phyloP scores from a whole-genome alignment of 2,329 filamentous ascomycete genomes.

The Talaromyces albobiverticillius region DNA sequence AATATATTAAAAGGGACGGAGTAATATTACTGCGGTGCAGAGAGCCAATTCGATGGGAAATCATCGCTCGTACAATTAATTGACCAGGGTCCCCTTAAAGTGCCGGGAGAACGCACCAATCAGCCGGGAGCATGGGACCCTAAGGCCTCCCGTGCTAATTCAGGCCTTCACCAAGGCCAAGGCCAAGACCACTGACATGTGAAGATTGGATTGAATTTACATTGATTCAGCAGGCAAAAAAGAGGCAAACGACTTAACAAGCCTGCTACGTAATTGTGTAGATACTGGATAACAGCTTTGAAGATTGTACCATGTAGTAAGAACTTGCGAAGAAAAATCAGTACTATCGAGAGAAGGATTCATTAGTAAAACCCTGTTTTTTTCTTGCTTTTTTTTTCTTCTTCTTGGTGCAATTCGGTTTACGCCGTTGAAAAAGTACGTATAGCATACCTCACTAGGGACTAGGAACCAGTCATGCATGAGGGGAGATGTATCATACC shows the following conservation, averaged over 20 bases:
- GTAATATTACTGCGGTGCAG: not conserved
- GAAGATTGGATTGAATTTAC: no score
- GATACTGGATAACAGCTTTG: no score
- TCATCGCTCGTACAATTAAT: no score
- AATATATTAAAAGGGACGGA: not conserved
- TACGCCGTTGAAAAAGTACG: not conserved
- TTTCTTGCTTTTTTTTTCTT: not conserved
- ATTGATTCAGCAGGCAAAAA: no score
- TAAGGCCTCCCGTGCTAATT: no score
- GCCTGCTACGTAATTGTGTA: no score
- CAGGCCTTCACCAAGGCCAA: no score
- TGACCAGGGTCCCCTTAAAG: not conserved
- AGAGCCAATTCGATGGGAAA: not conserved
- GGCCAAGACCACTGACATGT: no score
- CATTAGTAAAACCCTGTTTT: not conserved
- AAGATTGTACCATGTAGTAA: no score
- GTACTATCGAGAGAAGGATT: not conserved
- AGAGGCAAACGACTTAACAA: no score
- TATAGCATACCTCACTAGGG: no score
- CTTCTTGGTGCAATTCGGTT: not conserved
- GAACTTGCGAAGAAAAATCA: no score
- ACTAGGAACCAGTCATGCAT: not conserved
- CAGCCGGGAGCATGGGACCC: not conserved
- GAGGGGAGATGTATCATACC: not conserved
- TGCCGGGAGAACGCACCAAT: not conserved